These are phyloP conservation scores for Fomitopsis palustris DNA, from an alignment of 1,284 basidiomycete genomes.

Conservation along the genomic window DNA sequence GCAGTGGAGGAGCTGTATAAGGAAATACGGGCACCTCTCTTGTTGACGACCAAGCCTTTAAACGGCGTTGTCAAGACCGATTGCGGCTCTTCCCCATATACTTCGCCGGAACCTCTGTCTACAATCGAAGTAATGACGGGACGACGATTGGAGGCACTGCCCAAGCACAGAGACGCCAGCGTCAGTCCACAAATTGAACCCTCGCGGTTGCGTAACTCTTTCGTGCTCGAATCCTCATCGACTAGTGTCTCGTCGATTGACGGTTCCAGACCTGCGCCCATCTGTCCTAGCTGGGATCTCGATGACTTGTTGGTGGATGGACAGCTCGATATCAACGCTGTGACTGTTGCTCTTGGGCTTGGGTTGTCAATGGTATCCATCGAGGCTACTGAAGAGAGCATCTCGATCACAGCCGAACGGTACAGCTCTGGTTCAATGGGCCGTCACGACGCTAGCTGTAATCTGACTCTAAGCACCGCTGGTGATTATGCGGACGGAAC, in stretches of 20 bases:
- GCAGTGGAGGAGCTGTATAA: conserved; percentile 3
- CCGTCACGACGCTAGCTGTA: not conserved
- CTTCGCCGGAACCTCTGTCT: not conserved
- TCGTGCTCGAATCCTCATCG: conserved; percentile 1
- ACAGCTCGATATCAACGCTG: conserved; percentile 28
- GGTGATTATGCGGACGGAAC: conserved; percentile 8
- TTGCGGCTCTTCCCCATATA: not conserved
- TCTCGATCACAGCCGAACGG: not conserved
- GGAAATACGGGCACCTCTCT: not conserved
- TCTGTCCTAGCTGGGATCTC: conserved; percentile 19
- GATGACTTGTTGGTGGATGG: conserved; percentile 22
- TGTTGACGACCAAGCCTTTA: conserved; percentile 12
- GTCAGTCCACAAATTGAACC: conserved; percentile 14
- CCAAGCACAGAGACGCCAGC: conserved; percentile 7
- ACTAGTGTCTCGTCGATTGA: not conserved
- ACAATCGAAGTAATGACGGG: conserved; percentile 3
- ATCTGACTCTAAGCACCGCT: conserved; percentile 7
- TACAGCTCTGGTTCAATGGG: not conserved
- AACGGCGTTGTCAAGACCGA: conserved; percentile 8
- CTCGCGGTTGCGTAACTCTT: conserved; percentile 16
- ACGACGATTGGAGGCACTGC: not conserved
- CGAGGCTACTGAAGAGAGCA: not conserved
- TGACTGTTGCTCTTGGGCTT: conserved; percentile 25
- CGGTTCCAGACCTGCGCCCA: not conserved
- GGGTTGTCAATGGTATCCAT: conserved; percentile 11